Base-by-base conservation (phyloP, 768 basidiomycete species). In the Lanmaoa pseudosensibilis region DNA sequence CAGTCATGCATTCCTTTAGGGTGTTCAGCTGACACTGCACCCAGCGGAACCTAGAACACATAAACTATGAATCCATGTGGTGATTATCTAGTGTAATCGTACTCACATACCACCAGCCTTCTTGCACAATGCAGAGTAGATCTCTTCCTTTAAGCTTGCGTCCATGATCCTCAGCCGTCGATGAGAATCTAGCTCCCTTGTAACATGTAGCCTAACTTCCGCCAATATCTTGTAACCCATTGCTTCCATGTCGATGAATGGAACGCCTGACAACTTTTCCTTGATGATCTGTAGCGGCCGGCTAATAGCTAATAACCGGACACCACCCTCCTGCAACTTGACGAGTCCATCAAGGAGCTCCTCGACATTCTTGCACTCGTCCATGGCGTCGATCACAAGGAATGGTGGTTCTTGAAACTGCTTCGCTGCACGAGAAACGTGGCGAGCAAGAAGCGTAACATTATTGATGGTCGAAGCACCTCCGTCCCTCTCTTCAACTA, bases 31-130 rank as follows among this genome's bases (percentile, higher is more conserved):
- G 59, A 34, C 59, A 60, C 21, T 48, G 34, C 5, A 58, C 52
- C 59, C 59, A 60, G 5, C 52, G 56, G 15, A 60, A 58, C 59
- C 56, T 55, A 19, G 12, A 2, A 19, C 12, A 2, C 21, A 7
- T 8, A 21, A 15, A 8, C 12, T 4, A 15, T 46, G 16, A 34
- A 21, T 33, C 12, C 16, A 23, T 23, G 15, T 15, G 10, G 15
- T 2, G 13, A 23, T 21, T 6, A 5, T 13, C 1, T 1, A 47
- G 5, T 2, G 9, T 5, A 9, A 16, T 15, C 1, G 15, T 33
- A n/a, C 40, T 47, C 36, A 57, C 61, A 62, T 62, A 11, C 61
- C 59, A 27, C 59, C 46, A 4, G 58, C 58, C 12, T 39, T 51
- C 10, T 47, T 1, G 11, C 46, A 50, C 6, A 62, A 45, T 1